Evolutionary conservation across 1,284 basidiomycete genomes (phyloP).

Genomic region (Ceratobasidium sp.): DNA sequence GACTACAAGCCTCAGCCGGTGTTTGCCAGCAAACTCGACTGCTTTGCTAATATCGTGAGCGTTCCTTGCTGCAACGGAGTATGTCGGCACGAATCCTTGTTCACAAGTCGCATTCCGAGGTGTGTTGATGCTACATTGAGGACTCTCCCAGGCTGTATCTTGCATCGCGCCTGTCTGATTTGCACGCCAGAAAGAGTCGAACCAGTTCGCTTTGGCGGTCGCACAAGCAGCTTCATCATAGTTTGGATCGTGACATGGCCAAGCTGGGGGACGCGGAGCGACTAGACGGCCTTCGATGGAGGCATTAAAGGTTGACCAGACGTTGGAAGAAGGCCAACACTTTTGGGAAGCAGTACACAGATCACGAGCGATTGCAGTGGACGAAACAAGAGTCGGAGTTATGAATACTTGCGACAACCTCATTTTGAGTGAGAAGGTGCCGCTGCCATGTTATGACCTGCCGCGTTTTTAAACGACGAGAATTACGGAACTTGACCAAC

Average conservation of each 20-base stretch:
- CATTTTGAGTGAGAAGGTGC: no score
- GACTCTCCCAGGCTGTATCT: slow-evolving; percentile 18
- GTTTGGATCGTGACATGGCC: no score
- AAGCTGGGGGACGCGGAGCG: slow-evolving; percentile 38
- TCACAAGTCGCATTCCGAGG: slow-evolving; percentile 1
- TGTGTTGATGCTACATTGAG: neutral
- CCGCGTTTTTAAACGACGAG: no score
- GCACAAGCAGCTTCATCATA: slow-evolving; percentile 33
- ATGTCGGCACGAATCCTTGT: slow-evolving; percentile 35
- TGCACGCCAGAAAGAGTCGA: slow-evolving; percentile 37
- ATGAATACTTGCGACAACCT: no score
- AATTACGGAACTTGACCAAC: no score
- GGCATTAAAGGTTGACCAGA: slow-evolving; percentile 10
- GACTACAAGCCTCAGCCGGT: slow-evolving; percentile 22
- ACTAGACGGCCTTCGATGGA: slow-evolving; percentile 22
- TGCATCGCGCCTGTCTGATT: slow-evolving; percentile 40
- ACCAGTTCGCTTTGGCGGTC: slow-evolving; percentile 36
- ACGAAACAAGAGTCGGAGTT: no score
- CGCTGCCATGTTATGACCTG: no score
- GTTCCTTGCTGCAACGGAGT: slow-evolving; percentile 14
- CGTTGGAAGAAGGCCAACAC: slow-evolving; percentile 13
- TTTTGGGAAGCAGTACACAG: slow-evolving; percentile 21
- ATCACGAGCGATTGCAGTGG: neutral
- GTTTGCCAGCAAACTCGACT: slow-evolving; percentile 30
- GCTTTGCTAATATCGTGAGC: slow-evolving; percentile 26